Conservation (phyloP, 306 rosid species). For the Glycine soja region DNA sequence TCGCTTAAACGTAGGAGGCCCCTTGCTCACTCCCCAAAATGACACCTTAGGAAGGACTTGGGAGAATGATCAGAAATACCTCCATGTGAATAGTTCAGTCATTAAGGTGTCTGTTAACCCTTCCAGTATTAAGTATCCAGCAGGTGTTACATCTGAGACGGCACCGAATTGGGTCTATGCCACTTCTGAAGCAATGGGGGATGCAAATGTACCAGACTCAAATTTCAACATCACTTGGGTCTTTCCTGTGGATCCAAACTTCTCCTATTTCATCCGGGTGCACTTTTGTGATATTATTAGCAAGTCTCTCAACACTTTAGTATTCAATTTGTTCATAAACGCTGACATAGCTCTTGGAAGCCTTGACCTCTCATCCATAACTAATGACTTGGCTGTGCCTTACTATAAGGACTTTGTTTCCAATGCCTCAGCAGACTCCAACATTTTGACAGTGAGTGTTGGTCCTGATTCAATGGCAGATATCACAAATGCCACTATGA, state of each 20-base stretch:
- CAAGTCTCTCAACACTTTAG: slow-evolving; percentile 70
- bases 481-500: slow-evolving; percentile 72
- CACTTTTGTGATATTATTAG: slow-evolving; percentile 92
- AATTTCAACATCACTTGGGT: slow-evolving; percentile 98
- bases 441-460: slow-evolving; percentile 79
- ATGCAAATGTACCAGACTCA: slow-evolving; percentile 65
- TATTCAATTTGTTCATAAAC: slow-evolving; percentile 83
- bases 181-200: slow-evolving; percentile 84
- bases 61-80: slow-evolving; percentile 84
- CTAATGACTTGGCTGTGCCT: slow-evolving; percentile 72
- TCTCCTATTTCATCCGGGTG: slow-evolving; percentile 73
- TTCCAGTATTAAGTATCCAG: slow-evolving; percentile 63
- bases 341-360: slow-evolving; percentile 65
- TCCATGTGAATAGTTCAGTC: slow-evolving; percentile 83
- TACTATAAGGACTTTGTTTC: slow-evolving; percentile 75
- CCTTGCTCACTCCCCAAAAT: slow-evolving; percentile 75
- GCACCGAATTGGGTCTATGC: slow-evolving; percentile 96
- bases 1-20: slow-evolving; percentile 87
- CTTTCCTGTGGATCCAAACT: slow-evolving; percentile 70
- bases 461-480: slow-evolving; percentile 86
- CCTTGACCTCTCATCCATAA: slow-evolving; percentile 76
- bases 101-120: slow-evolving; percentile 68
- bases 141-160: slow-evolving; percentile 66
- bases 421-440: slow-evolving; percentile 54
- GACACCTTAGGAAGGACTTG: slow-evolving; percentile 94